These are phyloP conservation scores for Didymella pinodella DNA, from an alignment of 2,329 filamentous ascomycete genomes.

Conservation along the genomic window DNA sequence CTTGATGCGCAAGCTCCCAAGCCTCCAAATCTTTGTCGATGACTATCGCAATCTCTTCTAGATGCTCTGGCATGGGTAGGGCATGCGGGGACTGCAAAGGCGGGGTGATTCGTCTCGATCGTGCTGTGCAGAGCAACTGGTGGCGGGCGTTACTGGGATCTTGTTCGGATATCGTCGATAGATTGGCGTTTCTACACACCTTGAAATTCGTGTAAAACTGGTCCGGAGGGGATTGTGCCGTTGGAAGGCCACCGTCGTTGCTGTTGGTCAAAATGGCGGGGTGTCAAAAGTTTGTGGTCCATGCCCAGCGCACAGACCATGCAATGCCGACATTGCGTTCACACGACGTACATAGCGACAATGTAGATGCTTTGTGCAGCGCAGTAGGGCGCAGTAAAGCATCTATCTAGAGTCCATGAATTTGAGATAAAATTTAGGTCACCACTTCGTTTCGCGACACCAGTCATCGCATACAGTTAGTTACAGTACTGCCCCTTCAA, in stretches of 20 bases:
- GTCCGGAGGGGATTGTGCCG: background rate
- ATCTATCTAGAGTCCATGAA: too few relatives aligned
- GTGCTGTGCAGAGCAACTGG: background rate
- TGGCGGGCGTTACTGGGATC: background rate
- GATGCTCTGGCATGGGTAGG: constrained; percentile 1
- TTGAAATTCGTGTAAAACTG: background rate
- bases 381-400: too few relatives aligned
- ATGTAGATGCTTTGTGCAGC: too few relatives aligned
- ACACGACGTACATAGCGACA: background rate
- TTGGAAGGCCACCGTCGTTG: background rate
- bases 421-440: too few relatives aligned
- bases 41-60: constrained; percentile 1
- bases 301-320: background rate
- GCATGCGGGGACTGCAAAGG: background rate
- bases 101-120: background rate
- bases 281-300: background rate
- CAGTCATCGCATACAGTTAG: too few relatives aligned
- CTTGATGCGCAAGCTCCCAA: background rate
- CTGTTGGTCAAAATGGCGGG: background rate
- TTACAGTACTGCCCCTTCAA: too few relatives aligned
- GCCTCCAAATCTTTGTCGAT: constrained; percentile 1
- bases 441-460: too few relatives aligned
- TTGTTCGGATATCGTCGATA: background rate
- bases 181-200: background rate
- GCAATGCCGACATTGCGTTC: background rate